Evolutionary conservation across 352 stramenopile species (phyloP).

Genomic region (Phytopythium helicoides): DNA sequence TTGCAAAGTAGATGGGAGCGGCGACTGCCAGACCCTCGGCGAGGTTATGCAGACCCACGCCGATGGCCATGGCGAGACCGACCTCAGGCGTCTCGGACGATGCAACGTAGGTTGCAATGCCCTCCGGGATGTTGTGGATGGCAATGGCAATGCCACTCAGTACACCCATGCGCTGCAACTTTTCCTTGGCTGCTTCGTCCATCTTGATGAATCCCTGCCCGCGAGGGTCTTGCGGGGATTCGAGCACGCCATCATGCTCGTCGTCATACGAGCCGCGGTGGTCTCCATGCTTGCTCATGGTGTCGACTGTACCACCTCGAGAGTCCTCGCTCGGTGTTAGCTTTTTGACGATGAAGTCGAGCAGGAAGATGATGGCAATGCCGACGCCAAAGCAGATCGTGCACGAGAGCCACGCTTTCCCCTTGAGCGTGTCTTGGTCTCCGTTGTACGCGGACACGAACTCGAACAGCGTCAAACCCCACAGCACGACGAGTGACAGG

Average conservation of each 20-base stretch:
- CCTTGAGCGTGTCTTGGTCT: constrained; percentile 14
- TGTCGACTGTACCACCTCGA: constrained; percentile 13
- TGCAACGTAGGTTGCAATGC: constrained; percentile 94
- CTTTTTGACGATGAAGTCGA: constrained; percentile 45
- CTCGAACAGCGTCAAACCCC: constrained; percentile 34
- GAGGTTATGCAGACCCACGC: constrained; percentile 97
- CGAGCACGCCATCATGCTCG: constrained; percentile 15
- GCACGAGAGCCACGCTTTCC: constrained; percentile 64
- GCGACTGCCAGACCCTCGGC: constrained; percentile 95
- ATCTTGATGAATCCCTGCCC: constrained; percentile 20
- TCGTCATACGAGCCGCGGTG: constrained; percentile 12
- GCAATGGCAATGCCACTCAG: constrained; percentile 92
- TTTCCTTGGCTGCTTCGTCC: constrained; percentile 35
- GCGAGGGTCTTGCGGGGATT: constrained; percentile 18
- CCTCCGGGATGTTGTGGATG: constrained; percentile 97
- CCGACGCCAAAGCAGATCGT: constrained; percentile 85
- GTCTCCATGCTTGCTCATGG: constrained; percentile 3
- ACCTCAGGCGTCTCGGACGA: constrained; percentile 85
- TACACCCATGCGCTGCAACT: constrained; percentile 85
- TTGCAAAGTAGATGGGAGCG: constrained; percentile 97
- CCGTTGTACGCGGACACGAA: constrained; percentile 30
- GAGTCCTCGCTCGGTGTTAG: constrained; percentile 24
- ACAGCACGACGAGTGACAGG: constrained; percentile 67
- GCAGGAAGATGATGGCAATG: constrained; percentile 48
- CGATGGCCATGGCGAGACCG: constrained; percentile 88